These are phyloP conservation scores for Plenodomus biglobosus DNA, from an alignment of 2,329 filamentous ascomycete genomes.

Conservation along the genomic window DNA sequence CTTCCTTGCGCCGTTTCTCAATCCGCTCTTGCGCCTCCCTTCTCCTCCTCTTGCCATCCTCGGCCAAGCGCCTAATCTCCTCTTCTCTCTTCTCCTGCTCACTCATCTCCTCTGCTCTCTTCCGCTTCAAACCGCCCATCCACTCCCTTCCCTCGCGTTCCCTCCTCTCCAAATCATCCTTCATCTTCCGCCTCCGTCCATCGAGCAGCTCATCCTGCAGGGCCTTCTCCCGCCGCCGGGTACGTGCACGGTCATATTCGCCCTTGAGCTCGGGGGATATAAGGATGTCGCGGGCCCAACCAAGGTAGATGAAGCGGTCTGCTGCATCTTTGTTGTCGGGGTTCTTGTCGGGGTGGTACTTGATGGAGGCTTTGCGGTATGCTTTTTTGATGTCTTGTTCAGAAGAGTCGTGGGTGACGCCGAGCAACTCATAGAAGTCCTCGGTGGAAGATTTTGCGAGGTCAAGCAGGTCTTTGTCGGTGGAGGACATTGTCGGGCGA, in stretches of 20 bases:
- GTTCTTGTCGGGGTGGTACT: slow-evolving; percentile 92
- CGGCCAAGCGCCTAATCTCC: slow-evolving; percentile 49
- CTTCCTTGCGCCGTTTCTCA: slow-evolving; percentile 55
- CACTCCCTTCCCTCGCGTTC: slow-evolving; percentile 57
- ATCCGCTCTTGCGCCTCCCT: slow-evolving; percentile 58
- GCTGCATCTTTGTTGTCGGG: slow-evolving; percentile 62
- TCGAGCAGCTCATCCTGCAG: slow-evolving; percentile 73
- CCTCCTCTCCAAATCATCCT: slow-evolving; percentile 80
- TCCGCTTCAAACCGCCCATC: slow-evolving; percentile 42
- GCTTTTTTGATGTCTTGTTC: slow-evolving; percentile 78
- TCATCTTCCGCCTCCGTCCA: slow-evolving; percentile 71
- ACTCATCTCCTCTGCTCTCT: slow-evolving; percentile 48
- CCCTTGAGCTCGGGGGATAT: slow-evolving; percentile 68
- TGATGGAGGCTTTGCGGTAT: slow-evolving; percentile 82
- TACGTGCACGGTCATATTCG: slow-evolving; percentile 75
- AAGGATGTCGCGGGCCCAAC: slow-evolving; percentile 84
- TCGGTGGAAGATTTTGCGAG: slow-evolving; percentile 45
- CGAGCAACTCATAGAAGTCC: slow-evolving; percentile 79
- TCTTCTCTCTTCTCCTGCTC: slow-evolving; percentile 62
- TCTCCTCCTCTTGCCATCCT: slow-evolving; percentile 55
- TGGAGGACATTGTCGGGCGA: slow-evolving; percentile 35
- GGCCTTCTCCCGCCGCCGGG: slow-evolving; percentile 69
- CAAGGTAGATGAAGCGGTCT: slow-evolving; percentile 80
- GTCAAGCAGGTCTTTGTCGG: slow-evolving; percentile 47
- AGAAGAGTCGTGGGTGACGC: slow-evolving; percentile 63